These are phyloP conservation scores for Grosmannia clavigera DNA, from an alignment of 2,329 filamentous ascomycete species.

Conservation along the genomic window DNA sequence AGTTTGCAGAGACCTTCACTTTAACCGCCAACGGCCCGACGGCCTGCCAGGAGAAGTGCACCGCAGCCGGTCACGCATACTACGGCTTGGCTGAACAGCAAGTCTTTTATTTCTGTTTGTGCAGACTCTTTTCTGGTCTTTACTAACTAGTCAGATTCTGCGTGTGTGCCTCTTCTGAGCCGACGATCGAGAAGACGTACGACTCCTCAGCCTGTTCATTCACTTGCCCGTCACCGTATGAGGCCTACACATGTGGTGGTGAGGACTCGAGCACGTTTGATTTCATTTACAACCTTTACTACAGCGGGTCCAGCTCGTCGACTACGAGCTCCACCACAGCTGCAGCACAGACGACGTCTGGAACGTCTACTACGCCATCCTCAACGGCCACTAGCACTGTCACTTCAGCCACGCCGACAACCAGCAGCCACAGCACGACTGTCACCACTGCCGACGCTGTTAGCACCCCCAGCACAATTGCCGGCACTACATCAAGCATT, in stretches of 20 bases:
- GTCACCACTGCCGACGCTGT: background rate
- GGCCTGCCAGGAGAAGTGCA: conserved; percentile 7
- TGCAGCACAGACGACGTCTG: background rate
- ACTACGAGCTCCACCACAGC: background rate
- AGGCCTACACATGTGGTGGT: conserved; percentile 9
- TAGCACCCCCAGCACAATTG: background rate
- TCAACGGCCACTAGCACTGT: background rate
- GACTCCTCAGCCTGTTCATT: conserved; percentile 8
- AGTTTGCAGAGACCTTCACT: conserved; percentile 4
- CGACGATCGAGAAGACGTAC: conserved; percentile 10
- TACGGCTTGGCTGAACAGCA: conserved; percentile 10
- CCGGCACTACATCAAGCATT: background rate
- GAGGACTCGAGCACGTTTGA: conserved; percentile 7
- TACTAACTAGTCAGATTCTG: conserved; percentile 8
- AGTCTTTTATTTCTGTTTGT: background rate
- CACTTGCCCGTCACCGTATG: conserved; percentile 8
- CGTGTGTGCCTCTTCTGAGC: conserved; percentile 3
- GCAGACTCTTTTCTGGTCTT: background rate
- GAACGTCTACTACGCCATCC: background rate
- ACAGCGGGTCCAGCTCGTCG: background rate
- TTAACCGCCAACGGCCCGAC: conserved; percentile 8
- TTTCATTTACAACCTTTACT: conserved; percentile 12
- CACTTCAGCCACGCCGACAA: background rate
- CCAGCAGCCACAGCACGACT: background rate
- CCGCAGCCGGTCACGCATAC: conserved; percentile 8